Conservation (phyloP, 768 basidiomycete species). For the Gloeostereum incarnatum region DNA sequence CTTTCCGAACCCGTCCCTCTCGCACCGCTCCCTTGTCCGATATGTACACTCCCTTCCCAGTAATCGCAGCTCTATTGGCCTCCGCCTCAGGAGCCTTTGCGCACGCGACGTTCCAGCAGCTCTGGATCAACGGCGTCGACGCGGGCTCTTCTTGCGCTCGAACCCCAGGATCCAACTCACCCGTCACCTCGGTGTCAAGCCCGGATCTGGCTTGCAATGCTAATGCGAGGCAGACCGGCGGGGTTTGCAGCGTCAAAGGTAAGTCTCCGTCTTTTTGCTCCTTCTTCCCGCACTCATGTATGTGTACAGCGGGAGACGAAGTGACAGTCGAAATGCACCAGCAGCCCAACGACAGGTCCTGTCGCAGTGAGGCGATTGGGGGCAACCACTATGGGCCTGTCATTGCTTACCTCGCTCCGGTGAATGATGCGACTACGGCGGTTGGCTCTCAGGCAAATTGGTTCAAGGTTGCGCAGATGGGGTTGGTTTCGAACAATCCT, state of each 20-base stretch:
- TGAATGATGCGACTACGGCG: constrained; percentile 33
- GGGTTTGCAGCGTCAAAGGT: constrained; percentile 34
- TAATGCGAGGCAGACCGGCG: constrained; percentile 18
- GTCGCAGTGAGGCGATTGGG: constrained; percentile 38
- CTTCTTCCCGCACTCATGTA: not conserved
- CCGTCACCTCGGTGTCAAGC: constrained; percentile 12
- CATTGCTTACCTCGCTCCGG: constrained; percentile 39
- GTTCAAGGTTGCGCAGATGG: constrained; percentile 45
- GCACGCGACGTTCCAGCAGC: constrained; percentile 44
- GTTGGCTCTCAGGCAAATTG: constrained; percentile 30
- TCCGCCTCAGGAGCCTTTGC: constrained; percentile 20
- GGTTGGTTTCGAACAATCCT: constrained; percentile 36
- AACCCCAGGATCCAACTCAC: constrained; percentile 32
- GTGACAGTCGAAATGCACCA: constrained; percentile 49
- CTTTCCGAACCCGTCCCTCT: no score
- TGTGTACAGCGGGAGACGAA: constrained; percentile 27
- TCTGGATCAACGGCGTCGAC: constrained; percentile 44
- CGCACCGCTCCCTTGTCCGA: no score
- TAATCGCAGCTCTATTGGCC: no score
- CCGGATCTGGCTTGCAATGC: constrained; percentile 43
- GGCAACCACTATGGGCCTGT: constrained; percentile 43
- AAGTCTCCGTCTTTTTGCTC: constrained; percentile 8
- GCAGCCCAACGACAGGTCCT: constrained; percentile 36
- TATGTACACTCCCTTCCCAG: no score
- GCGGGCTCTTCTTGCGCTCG: constrained; percentile 38